phyloP scores from a whole-genome alignment of 768 basidiomycete genomes.

The Tephrocybe sp. region DNA sequence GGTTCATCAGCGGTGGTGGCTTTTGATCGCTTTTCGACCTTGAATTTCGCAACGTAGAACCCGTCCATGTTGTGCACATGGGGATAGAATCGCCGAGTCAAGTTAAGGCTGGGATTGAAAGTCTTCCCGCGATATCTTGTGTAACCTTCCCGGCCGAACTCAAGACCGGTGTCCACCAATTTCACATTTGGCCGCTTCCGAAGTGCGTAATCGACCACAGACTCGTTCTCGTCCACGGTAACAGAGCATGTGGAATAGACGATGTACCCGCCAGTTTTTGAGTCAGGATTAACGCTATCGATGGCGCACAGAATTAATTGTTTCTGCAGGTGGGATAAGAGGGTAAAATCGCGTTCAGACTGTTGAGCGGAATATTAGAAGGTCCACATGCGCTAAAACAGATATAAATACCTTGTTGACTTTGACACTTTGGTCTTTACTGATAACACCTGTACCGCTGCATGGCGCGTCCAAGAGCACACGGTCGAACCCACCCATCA shows the following conservation, averaged over 20 bases:
- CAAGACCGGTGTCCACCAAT: slow-evolving; percentile 89
- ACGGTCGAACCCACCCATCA: slow-evolving; percentile 98
- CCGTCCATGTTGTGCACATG: slow-evolving; percentile 99
- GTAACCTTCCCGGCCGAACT: slow-evolving; percentile 92
- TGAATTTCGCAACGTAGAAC: slow-evolving; percentile 98
- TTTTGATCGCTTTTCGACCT: slow-evolving; percentile 81
- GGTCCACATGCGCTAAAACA: not conserved
- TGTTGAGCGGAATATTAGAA: slow-evolving; percentile 27
- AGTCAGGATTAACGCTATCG: slow-evolving; percentile 89
- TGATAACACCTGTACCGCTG: slow-evolving; percentile 97
- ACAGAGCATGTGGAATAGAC: slow-evolving; percentile 99
- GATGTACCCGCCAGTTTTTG: slow-evolving; percentile 88
- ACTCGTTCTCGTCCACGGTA: slow-evolving; percentile 97
- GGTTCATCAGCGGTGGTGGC: slow-evolving; percentile 28
- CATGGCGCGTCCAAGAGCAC: slow-evolving; percentile 97
- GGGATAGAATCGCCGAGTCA: slow-evolving; percentile 91
- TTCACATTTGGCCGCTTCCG: slow-evolving; percentile 91
- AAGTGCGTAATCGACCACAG: slow-evolving; percentile 96
- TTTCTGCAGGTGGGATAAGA: slow-evolving; percentile 97
- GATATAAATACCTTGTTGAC: slow-evolving; percentile 80
- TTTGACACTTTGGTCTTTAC: slow-evolving; percentile 97
- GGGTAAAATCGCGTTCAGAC: slow-evolving; percentile 94
- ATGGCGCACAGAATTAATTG: slow-evolving; percentile 98
- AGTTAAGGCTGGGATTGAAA: slow-evolving; percentile 74
- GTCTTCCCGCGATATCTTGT: slow-evolving; percentile 88